These are phyloP conservation scores for Wakefieldia striispora DNA, from an alignment of 768 basidiomycete genomes.

Conservation along the genomic window DNA sequence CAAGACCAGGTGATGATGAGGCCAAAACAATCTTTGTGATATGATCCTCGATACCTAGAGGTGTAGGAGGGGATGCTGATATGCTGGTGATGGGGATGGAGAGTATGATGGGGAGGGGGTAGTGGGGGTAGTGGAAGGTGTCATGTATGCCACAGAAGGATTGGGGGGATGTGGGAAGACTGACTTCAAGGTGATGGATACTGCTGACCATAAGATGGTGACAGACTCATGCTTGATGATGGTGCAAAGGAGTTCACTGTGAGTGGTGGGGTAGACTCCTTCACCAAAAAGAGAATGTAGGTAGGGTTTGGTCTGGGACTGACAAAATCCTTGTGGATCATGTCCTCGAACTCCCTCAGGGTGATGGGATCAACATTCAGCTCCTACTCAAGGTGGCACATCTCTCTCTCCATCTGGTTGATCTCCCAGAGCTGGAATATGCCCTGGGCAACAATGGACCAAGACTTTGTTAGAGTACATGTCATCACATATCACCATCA, in stretches of 20 bases:
- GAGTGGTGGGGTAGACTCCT: not conserved
- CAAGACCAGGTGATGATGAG: conserved; percentile 36
- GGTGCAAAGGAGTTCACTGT: conserved; percentile 33
- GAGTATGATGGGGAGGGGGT: conserved; percentile 56
- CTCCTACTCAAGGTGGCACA: conserved; percentile 82
- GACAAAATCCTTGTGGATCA: not conserved
- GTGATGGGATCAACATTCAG: not conserved
- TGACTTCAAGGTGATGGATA: conserved; percentile 33
- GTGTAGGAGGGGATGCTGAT: conserved; percentile 60
- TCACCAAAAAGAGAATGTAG: not conserved
- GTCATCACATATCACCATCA: conserved; percentile 88
- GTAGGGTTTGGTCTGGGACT: not conserved
- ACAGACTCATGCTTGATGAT: conserved; percentile 28
- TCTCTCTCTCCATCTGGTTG: conserved; percentile 81
- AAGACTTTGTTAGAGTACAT: conserved; percentile 92
- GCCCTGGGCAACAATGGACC: conserved; percentile 86
- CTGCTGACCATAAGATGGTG: conserved; percentile 27
- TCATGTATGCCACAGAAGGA: conserved; percentile 19
- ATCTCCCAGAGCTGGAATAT: conserved; percentile 78
- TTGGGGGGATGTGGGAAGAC: conserved; percentile 14
- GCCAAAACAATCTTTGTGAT: conserved; percentile 46
- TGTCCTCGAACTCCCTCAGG: not conserved
- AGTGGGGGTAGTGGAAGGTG: conserved; percentile 42
- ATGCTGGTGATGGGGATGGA: conserved; percentile 52
- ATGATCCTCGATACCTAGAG: conserved; percentile 48